phyloP scores from a whole-genome alignment of 2,329 filamentous ascomycete genomes.

The Trichoderma sp. region DNA sequence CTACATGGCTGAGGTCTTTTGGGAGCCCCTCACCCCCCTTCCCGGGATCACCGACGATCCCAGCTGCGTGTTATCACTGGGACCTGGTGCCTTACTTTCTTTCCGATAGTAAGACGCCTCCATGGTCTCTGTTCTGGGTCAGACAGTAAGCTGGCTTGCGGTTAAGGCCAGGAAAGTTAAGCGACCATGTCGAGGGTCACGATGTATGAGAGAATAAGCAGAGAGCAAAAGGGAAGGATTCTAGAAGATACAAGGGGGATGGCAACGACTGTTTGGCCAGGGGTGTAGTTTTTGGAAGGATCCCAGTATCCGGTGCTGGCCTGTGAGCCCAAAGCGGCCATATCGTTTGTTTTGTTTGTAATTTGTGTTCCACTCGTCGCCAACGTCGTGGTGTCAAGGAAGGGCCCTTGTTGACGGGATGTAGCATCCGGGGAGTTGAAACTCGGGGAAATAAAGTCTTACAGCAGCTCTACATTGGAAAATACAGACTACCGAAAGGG shows the following conservation, averaged over 20 bases:
- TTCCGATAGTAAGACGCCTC: conserved; percentile 15
- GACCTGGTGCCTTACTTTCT: neutral
- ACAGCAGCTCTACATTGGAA: neutral
- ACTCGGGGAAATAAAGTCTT: neutral
- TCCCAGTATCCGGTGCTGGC: neutral
- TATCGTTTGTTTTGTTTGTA: neutral
- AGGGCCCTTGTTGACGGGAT: neutral
- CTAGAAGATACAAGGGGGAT: conserved; percentile 8
- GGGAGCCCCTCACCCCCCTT: neutral
- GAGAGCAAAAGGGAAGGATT: conserved; percentile 10
- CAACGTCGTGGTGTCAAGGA: neutral
- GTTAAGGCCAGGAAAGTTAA: neutral
- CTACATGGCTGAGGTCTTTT: neutral
- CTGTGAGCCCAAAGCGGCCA: neutral
- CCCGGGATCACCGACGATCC: conserved; percentile 24
- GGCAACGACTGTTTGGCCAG: neutral
- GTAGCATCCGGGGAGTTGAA: neutral
- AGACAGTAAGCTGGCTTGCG: conserved; percentile 4
- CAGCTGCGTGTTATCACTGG: conserved; percentile 6
- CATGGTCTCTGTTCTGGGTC: neutral
- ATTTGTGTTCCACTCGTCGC: neutral
- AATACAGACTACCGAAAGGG: neutral
- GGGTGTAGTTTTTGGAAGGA: neutral
- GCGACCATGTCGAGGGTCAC: conserved; percentile 1
- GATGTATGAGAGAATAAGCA: conserved; percentile 3